Base-by-base conservation (phyloP, 495 filamentous ascomycete species). In the Talaromyces wortmannii region DNA sequence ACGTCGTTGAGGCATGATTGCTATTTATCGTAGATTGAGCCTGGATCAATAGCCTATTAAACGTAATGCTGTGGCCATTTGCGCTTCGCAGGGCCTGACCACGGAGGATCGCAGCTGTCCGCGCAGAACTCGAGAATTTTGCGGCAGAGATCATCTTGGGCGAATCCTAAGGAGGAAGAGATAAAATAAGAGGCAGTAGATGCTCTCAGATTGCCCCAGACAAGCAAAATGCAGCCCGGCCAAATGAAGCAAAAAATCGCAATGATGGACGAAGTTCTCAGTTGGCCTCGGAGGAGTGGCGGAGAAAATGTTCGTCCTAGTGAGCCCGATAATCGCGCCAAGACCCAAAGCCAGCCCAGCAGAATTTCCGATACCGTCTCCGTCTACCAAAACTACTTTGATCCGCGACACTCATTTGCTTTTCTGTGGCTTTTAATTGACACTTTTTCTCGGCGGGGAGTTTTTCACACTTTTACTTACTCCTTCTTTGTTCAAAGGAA, bases 131-230 rank as follows among this genome's bases (percentile, higher is more conserved):
- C 48, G 72, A 31, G 8, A 75, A 69, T 59, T 65, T 74, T 12
- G 63, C 61, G 56, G 71, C 61, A 42, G 67, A 66, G 60, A 77
- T 71, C 74, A 77, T 76, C 64, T 63, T 76, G 62, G 63, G 55
- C 52, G 47, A 54, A 44, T 18, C 16, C 18, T 42, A 3, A 33
- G 33, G 13, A 52, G 15, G 23, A 58, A 47, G 13, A 45, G 44
- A 57, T 40, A 54, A 49, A 50, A 61, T 46, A 55, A 15, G 55
- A 61, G 44, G 18, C 16, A 30, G 32, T 32, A 18, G 13, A 36
- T 17, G 43, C 42, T 33, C 40, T 54, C 13, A 52, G 31, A 10
- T 29, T 36, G 11, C 31, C n/a, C 33, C 50, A 40, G 36, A 13
- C 36, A 40, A 40, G 36, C 36, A 40, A n/a, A 44, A 33, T 17